Evolutionary conservation across 1,284 basidiomycete genomes (phyloP).

Genomic region (Tilletiopsis washingtonensis): DNA sequence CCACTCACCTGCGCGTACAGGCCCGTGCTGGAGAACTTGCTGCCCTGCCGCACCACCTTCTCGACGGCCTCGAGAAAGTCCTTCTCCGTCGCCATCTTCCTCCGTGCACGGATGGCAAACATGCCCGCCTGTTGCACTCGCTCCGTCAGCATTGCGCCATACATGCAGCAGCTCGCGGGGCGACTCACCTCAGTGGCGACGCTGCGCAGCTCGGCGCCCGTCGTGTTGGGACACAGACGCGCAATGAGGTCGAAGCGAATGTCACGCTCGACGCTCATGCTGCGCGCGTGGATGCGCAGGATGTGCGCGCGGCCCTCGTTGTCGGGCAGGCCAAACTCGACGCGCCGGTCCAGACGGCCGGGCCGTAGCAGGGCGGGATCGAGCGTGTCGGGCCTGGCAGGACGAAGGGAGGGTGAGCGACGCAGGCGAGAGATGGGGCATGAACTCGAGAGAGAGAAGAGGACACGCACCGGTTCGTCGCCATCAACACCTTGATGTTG

Average conservation of each 20-base stretch:
- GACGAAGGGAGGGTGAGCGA: background rate
- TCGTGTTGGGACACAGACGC: conserved; percentile 92
- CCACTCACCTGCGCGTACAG: conserved; percentile 33
- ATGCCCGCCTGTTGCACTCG: conserved; percentile 68
- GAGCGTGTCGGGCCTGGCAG: conserved; percentile 89
- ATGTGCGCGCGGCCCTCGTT: conserved; percentile 95
- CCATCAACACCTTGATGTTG: conserved; percentile 99
- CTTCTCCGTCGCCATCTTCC: conserved; percentile 93
- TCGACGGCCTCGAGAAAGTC: conserved; percentile 98
- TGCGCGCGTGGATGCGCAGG: conserved; percentile 84
- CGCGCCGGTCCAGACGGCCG: conserved; percentile 86
- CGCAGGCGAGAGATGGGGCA: background rate
- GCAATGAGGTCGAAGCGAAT: conserved; percentile 98
- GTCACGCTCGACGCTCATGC: conserved; percentile 94
- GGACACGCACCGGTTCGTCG: conserved; percentile 79
- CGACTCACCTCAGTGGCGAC: conserved; percentile 72
- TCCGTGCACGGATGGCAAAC: conserved; percentile 94
- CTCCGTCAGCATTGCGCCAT: too few relatives aligned
- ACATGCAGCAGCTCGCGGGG: background rate
- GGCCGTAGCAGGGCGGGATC: conserved; percentile 94
- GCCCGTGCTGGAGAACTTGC: conserved; percentile 69
- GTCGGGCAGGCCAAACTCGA: conserved; percentile 93
- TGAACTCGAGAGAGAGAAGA: too few relatives aligned
- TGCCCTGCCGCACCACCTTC: conserved; percentile 94
- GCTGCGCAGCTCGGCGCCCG: conserved; percentile 90